phyloP scores from a whole-genome alignment of 1,139 yeast genomes.

The Wickerhamiella infanticola region DNA sequence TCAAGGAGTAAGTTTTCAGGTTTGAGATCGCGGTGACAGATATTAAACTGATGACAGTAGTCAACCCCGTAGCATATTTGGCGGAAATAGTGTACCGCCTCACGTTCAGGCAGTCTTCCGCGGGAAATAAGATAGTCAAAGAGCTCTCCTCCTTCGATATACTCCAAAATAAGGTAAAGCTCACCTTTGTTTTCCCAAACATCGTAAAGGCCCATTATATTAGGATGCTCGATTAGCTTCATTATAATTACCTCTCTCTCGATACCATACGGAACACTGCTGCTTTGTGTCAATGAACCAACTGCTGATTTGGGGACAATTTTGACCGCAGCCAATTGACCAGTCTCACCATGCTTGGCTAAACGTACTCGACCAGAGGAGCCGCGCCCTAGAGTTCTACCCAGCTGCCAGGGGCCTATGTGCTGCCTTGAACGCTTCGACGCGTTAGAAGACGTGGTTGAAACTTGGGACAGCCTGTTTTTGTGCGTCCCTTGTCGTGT shows the following conservation, averaged over 20 bases:
- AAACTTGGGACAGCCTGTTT: conserved; percentile 15
- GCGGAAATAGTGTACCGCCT: conserved; percentile 78
- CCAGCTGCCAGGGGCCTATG: conserved; percentile 95
- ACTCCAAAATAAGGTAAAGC: conserved; percentile 76
- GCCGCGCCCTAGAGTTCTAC: conserved; percentile 88
- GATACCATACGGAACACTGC: conserved; percentile 46
- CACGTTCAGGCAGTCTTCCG: conserved; percentile 77
- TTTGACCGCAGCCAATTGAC: conserved; percentile 90
- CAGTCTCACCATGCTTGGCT: conserved; percentile 73
- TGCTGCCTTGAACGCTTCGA: conserved; percentile 46
- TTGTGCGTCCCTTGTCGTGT: background rate
- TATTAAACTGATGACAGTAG: conserved; percentile 87
- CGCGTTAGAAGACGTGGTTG: conserved; percentile 38
- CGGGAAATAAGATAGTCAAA: conserved; percentile 81
- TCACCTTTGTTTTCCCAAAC: conserved; percentile 98
- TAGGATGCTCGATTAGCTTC: conserved; percentile 83
- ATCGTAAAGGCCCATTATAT: conserved; percentile 88
- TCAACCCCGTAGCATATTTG: conserved; percentile 87
- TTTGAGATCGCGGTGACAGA: conserved; percentile 82
- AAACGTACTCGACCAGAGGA: conserved; percentile 87
- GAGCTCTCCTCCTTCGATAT: conserved; percentile 94
- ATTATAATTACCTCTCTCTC: conserved; percentile 90
- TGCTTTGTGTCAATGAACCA: conserved; percentile 22
- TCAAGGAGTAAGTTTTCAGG: conserved; percentile 88
- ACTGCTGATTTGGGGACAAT: conserved; percentile 80